Conservation (phyloP, 2,329 filamentous ascomycete genomes). For the Sphaerulina musiva region DNA sequence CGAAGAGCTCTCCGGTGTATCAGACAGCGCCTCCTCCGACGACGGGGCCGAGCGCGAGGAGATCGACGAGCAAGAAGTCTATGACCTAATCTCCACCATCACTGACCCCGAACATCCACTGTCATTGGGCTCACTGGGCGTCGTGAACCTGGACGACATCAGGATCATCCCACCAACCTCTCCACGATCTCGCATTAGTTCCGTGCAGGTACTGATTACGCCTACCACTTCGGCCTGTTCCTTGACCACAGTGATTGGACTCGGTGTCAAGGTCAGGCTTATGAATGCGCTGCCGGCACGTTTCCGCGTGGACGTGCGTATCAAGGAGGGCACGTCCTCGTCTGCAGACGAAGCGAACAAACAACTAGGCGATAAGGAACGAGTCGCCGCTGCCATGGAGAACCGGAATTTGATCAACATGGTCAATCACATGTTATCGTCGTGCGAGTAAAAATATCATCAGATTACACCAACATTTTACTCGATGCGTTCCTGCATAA, state of each 20-base stretch:
- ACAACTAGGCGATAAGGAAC: slow-evolving; percentile 91
- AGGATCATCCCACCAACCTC: slow-evolving; percentile 64
- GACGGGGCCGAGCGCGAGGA: slow-evolving; percentile 63
- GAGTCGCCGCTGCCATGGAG: slow-evolving; percentile 88
- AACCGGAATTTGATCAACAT: slow-evolving; percentile 86
- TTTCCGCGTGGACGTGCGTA: slow-evolving; percentile 84
- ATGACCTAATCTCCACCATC: slow-evolving; percentile 89
- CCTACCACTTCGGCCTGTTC: slow-evolving; percentile 97
- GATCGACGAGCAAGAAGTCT: slow-evolving; percentile 96
- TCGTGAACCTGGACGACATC: slow-evolving; percentile 95
- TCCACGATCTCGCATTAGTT: slow-evolving; percentile 57
- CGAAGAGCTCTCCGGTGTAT: slow-evolving; percentile 30
- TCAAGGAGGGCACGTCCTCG: slow-evolving; percentile 93
- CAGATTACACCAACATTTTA: not conserved
- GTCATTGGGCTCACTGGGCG: slow-evolving; percentile 83
- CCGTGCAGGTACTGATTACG: slow-evolving; percentile 81
- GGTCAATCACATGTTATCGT: slow-evolving; percentile 77
- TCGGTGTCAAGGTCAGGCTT: slow-evolving; percentile 83
- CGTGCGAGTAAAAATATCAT: slow-evolving; percentile 28
- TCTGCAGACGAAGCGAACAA: slow-evolving; percentile 96
- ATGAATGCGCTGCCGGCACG: slow-evolving; percentile 87
- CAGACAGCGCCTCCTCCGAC: slow-evolving; percentile 42
- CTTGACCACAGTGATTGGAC: slow-evolving; percentile 88
- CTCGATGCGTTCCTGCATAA: not conserved
- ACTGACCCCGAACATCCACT: slow-evolving; percentile 95